Base-by-base conservation (phyloP, 768 basidiomycete genomes). In the Peribolospora kevripleyi region DNA sequence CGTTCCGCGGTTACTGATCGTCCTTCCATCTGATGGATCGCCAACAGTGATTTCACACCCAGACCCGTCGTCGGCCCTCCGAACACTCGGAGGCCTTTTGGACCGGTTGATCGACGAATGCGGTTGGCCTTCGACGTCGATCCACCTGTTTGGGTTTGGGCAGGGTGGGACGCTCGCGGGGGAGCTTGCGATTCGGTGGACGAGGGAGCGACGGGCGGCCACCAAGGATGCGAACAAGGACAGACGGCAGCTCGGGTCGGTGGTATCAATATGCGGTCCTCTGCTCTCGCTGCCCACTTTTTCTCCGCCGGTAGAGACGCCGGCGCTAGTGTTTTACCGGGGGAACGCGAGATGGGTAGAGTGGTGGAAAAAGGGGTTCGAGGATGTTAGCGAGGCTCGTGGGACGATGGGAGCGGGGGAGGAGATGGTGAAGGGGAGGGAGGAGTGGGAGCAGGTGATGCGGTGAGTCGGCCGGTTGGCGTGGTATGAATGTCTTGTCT, bases 381-480 rank as follows among this genome's bases (percentile, higher is more conserved):
- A 59, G 38, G 60, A 55, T 2, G 58, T 63, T 9, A 65, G 62
- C 42, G 79, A 82, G 59, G 71, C 75, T 6, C 70, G 55, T 70
- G 75, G 54, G 60, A 54, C 10, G 45, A 50, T 53, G 11, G 58
- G 57, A 8, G 62, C 55, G 4, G 70, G 69, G 1, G 60, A 66
- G 13, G 81, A 78, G 11, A 91, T 91, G 85, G 84, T 82, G 7
- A 68, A 73, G 3, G 79, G 78, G 39, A 75, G 69, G 60, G 76
- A 77, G 8, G 84, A 87, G 61, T 88, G 84, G 84, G 74, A 77
- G 62, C 77, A 78, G 1, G 74, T 88, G 49, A 87, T 91, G 82
- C 69, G 73, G 59, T 58, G 42, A 36, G 7, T 38, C 38, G 9
- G n/a, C 7, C 38, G 10, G 14, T 6, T 13, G 7, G 8, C 38